Conservation (phyloP, 2,329 filamentous ascomycete species). For the Colletotrichum navitas region DNA sequence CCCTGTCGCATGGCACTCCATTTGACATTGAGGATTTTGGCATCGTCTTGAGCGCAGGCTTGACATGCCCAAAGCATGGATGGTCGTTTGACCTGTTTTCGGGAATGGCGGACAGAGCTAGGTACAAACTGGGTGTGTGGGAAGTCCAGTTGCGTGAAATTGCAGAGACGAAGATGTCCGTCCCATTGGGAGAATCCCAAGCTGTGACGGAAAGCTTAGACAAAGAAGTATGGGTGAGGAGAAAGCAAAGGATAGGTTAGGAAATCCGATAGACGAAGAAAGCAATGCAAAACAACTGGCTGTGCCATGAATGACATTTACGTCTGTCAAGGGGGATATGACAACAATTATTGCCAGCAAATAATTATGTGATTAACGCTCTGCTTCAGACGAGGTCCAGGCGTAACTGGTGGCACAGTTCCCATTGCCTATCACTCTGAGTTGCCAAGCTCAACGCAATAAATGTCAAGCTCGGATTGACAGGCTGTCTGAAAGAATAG, state of each 20-base stretch:
- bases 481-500: background rate
- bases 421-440: background rate
- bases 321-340: background rate
- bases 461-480: background rate
- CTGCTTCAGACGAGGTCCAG: background rate
- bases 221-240: slow-evolving; percentile 59
- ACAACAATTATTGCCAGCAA: background rate
- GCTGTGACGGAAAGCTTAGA: slow-evolving; percentile 27
- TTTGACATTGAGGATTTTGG: slow-evolving; percentile 84
- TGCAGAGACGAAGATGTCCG: accelerated
- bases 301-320: background rate
- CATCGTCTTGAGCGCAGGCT: slow-evolving; percentile 69
- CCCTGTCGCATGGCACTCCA: slow-evolving; percentile 70
- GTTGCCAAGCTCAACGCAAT: background rate
- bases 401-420: background rate
- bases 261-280: too few relatives aligned
- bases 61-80: slow-evolving; percentile 76
- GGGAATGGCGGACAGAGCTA: slow-evolving; percentile 71
- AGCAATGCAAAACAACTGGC: background rate
- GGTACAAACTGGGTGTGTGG: slow-evolving; percentile 73
- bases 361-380: background rate
- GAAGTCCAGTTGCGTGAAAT: slow-evolving; percentile 67
- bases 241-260: slow-evolving; percentile 55
- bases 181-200: background rate
- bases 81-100: slow-evolving; percentile 80